These are phyloP conservation scores for Leccinum barrowsii DNA, from an alignment of 768 basidiomycete genomes.

Conservation along the genomic window DNA sequence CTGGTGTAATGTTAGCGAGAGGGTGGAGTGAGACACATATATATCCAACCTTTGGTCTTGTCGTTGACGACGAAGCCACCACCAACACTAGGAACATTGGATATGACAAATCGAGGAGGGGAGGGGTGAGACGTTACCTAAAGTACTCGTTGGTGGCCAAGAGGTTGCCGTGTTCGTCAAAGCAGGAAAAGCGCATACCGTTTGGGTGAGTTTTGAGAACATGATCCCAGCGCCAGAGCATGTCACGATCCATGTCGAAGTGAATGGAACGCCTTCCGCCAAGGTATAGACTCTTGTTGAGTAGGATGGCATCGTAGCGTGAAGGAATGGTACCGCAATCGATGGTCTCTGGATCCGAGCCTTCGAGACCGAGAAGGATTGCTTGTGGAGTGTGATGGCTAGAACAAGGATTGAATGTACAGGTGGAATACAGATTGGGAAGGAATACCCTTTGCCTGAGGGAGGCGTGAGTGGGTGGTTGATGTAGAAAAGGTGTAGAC, in stretches of 20 bases:
- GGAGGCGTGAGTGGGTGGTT: slow-evolving; percentile 3
- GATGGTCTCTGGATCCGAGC: slow-evolving; percentile 91
- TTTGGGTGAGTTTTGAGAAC: slow-evolving; percentile 89
- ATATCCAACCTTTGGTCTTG: slow-evolving; percentile 70
- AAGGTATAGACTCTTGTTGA: slow-evolving; percentile 63
- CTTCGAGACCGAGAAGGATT: slow-evolving; percentile 79
- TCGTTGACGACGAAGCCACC: slow-evolving; percentile 96
- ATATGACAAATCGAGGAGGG: not conserved
- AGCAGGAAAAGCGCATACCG: slow-evolving; percentile 90
- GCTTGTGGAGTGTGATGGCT: slow-evolving; percentile 89
- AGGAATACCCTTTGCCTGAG: slow-evolving; percentile 70
- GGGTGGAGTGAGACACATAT: not conserved
- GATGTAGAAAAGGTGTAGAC: slow-evolving; percentile 10
- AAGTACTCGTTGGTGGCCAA: slow-evolving; percentile 95
- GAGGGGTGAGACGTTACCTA: slow-evolving; percentile 37
- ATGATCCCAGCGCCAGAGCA: slow-evolving; percentile 90
- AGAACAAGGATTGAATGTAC: slow-evolving; percentile 1
- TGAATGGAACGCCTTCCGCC: slow-evolving; percentile 72
- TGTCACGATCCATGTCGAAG: slow-evolving; percentile 87
- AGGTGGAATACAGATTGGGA: not conserved
- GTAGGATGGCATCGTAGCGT: slow-evolving; percentile 66
- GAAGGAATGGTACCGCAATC: slow-evolving; percentile 81
- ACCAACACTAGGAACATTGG: slow-evolving; percentile 54
- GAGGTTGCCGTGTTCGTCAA: slow-evolving; percentile 75
- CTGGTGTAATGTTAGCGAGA: slow-evolving; percentile 33